Base-by-base conservation (phyloP, 164 flowering plant genomes). In the Macadamia integrifolia region DNA sequence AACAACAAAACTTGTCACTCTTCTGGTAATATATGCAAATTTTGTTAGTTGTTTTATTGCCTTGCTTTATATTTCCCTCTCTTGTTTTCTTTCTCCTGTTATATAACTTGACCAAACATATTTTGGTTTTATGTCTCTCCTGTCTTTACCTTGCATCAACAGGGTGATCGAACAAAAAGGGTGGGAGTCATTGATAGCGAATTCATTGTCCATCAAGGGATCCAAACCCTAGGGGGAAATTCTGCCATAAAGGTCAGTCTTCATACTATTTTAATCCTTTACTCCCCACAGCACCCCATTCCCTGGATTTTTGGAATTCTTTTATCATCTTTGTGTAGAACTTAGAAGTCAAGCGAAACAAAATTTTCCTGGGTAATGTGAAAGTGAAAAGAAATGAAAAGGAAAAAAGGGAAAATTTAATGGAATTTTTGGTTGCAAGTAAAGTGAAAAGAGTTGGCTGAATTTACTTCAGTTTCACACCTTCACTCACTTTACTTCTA, bases 181-280 rank as follows among this genome's bases (percentile, higher is more conserved):
- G 94, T 91, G 0, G 97, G 97, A 48, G 75, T 91, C 1, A 76
- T 89, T 73, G 97, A 91, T 71, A 85, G 88, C 61, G 91, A 89
- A 72, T 91, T 77, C 62, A 66, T 91, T 46, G 76, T 87, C 71
- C 97, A 91, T 78, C 75, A 83, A 73, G 97, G 92, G 35, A 89
- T 89, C 53, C 92, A 80, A 73, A 80, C 91, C 59, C 48, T 89
- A 72, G 97, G 94, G 35, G 89, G 87, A 10, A 65, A 78, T 1
- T 66, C 78, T 8, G 60, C 58, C 48, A 82, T 56, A 77, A 85
- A 81, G 84, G 82, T 80, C 17, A 31, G 9, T 56, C 30, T 56
- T 56, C 17, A 10, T n/a, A 35, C 40, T 35, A 35, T 35, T 35
- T 35, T 35, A 35, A 35, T 4, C 1, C 40, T 46, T 1, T 46